Conservation (phyloP, 2,329 filamentous ascomycete genomes). For the Diaporthe citri region DNA sequence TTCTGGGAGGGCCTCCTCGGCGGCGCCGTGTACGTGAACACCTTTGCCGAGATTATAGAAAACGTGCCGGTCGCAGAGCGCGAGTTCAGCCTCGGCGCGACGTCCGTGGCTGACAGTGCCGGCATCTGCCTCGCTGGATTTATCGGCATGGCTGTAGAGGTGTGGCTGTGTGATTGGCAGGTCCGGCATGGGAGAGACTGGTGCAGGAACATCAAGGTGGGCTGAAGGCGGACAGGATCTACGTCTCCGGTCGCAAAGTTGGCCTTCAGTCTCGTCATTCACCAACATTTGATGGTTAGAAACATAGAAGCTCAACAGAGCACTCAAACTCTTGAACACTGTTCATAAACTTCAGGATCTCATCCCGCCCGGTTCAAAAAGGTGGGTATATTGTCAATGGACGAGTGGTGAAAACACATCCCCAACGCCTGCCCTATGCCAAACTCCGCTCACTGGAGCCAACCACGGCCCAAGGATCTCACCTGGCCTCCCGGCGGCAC, state of each 20-base stretch:
- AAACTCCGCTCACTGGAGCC: background rate
- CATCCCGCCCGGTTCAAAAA: background rate
- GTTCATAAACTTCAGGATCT: background rate
- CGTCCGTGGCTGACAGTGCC: conserved; percentile 90
- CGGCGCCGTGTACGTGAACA: conserved; percentile 94
- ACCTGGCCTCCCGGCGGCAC: conserved; percentile 33
- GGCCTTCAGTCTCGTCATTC: background rate
- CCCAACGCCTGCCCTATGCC: background rate
- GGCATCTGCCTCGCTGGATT: conserved; percentile 93
- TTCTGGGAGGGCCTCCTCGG: conserved; percentile 97
- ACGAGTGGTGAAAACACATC: background rate
- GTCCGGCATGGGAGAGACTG: conserved; percentile 82
- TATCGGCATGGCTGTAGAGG: conserved; percentile 84
- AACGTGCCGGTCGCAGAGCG: conserved; percentile 81
- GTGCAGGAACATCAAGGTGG: conserved; percentile 69
- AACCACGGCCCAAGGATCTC: background rate
- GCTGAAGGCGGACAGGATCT: conserved; percentile 43
- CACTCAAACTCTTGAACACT: background rate
- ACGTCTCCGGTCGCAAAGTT: too few relatives aligned
- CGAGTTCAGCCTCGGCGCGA: conserved; percentile 91
- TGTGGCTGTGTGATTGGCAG: conserved; percentile 86
- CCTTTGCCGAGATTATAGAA: conserved; percentile 94
- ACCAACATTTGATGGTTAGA: background rate
- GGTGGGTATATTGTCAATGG: background rate
- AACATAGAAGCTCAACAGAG: background rate